Conservation (phyloP, 805 yeast genomes). For the Starmerella floricola region DNA sequence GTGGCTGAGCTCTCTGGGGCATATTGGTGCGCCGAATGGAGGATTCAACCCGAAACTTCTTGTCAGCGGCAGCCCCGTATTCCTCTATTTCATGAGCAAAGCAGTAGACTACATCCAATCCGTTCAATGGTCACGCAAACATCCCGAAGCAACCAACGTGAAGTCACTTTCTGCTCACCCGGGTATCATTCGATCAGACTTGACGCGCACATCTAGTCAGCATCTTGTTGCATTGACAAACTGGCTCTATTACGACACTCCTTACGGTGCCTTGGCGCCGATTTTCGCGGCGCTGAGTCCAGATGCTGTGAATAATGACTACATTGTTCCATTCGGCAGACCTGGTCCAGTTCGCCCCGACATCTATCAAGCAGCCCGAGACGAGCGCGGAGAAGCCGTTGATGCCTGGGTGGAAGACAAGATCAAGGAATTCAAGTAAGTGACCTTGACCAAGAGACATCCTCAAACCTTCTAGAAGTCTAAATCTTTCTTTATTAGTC, state of each 20-base stretch:
- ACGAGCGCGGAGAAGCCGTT: slow-evolving; percentile 28
- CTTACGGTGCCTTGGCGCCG: slow-evolving; percentile 37
- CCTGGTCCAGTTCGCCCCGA: slow-evolving; percentile 32
- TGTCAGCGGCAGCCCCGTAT: slow-evolving; percentile 11
- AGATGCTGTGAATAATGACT: slow-evolving; percentile 29
- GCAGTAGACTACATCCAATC: slow-evolving; percentile 33
- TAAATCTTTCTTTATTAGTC: not conserved
- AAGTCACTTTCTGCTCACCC: slow-evolving; percentile 34
- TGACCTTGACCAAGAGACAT: no score
- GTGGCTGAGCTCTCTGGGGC: slow-evolving; percentile 37
- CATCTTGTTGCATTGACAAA: not conserved
- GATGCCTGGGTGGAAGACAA: slow-evolving; percentile 28
- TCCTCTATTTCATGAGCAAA: slow-evolving; percentile 35
- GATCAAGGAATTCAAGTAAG: slow-evolving; percentile 2
- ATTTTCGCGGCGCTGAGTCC: slow-evolving; percentile 36
- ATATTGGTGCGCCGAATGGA: slow-evolving; percentile 24
- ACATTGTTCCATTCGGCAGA: slow-evolving; percentile 35
- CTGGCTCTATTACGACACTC: slow-evolving; percentile 19
- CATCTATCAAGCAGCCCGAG: slow-evolving; percentile 27
- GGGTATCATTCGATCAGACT: slow-evolving; percentile 32
- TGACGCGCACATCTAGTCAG: slow-evolving; percentile 25
- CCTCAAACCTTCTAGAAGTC: no score
- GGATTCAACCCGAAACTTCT: slow-evolving; percentile 32
- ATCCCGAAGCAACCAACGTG: slow-evolving; percentile 26
- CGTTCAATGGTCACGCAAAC: slow-evolving; percentile 29